Evolutionary conservation across 108 stramenopile genomes (phyloP), one percentile per base, ranked within the genome.

Genomic region (Cyclotella distinguenda): DNA sequence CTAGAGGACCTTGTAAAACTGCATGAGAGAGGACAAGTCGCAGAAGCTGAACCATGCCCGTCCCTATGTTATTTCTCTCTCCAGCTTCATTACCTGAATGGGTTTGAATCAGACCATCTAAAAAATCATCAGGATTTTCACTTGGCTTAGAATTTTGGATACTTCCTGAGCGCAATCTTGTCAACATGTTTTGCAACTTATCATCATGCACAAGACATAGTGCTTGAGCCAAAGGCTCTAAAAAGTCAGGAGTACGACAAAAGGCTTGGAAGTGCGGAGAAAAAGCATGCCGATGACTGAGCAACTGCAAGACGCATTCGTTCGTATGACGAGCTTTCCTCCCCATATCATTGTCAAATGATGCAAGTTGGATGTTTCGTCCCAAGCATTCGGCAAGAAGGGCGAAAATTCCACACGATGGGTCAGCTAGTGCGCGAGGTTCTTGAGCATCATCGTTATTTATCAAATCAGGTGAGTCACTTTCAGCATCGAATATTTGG

Each of bases 361-460:
- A 70, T 9, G 82, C 79, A 13, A 94, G 72, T 62, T 92, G 90
- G 60, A 92, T 81, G 55, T 95, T 95, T 5, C 94, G 84, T n/a
- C 90, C 90, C 44, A 91, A 59, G 42, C 89, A 90, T 55, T 95
- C 94, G 7, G 89, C 86, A 0, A 95, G 43, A n/a, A 95, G 76
- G 27, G 84, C 87, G 63, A 90, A 95, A 59, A 95, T 83, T 16
- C 90, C 90, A 56, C 78, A 75, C 8, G 89, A 84, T 30, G 92
- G 82, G 67, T 90, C 89, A 19, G 78, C 77, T 9, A 72, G 43
- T n/a, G n/a, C 26, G 16, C 68, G 67, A 6, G 69, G 26, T 23
- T 46, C 66, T 22, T 66, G 59, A 48, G 68, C 68, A 19, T 42
- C 51, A 18, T 64, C 58, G 15, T 66, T 71, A 22, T 33, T 59